Conservation (phyloP, 1,284 basidiomycete genomes). For the Trametes sp. region DNA sequence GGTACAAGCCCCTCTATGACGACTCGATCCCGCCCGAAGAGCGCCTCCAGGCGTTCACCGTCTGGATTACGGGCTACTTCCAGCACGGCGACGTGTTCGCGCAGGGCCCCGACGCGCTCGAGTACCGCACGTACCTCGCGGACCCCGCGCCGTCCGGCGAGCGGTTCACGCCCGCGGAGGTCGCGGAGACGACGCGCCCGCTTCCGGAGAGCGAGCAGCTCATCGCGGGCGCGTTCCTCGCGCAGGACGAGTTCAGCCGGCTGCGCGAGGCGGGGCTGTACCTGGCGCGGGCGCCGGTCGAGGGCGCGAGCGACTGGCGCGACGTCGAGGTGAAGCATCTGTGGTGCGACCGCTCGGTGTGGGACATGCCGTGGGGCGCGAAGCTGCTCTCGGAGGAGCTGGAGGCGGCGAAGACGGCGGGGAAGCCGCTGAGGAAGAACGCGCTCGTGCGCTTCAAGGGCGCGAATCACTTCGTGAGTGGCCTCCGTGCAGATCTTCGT, state of each 20-base stretch:
- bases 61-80: conserved; percentile 20
- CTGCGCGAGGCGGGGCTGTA: neutral
- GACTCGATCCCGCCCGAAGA: conserved; percentile 28
- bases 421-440: conserved; percentile 7
- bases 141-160: neutral
- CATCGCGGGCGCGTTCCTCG: neutral
- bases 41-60: conserved; percentile 11
- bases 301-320: conserved; percentile 8
- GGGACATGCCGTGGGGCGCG: conserved; percentile 2
- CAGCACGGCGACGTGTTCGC: conserved; percentile 9
- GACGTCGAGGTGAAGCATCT: neutral
- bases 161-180: conserved; percentile 10
- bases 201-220: neutral
- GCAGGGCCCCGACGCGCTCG: conserved; percentile 8
- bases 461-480: conserved; percentile 20
- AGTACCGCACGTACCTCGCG: neutral
- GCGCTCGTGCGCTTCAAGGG: conserved; percentile 14
- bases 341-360: neutral
- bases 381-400: conserved; percentile 7
- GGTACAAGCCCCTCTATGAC: conserved; percentile 35
- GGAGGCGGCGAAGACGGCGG: conserved; percentile 12
- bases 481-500: no score
- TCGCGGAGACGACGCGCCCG: conserved; percentile 1
- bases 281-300: neutral
- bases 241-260: neutral